phyloP scores from a whole-genome alignment of 352 stramenopile species.

The Elongisporangium anandrum region DNA sequence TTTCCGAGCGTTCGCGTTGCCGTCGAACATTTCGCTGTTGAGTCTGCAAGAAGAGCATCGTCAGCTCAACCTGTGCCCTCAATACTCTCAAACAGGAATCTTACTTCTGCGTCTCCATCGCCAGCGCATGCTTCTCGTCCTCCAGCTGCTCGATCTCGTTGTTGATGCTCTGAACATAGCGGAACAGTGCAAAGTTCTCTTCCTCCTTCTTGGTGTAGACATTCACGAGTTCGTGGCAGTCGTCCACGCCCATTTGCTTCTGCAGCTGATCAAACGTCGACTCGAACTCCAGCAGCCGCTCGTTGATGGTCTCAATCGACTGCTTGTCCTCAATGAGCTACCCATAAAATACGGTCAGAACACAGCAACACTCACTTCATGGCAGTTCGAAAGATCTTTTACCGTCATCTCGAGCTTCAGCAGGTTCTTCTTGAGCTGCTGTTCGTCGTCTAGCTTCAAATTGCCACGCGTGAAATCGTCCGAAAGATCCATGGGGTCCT shows the following conservation, averaged over 20 bases:
- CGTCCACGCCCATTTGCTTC: conserved; percentile 56
- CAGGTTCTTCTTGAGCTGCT: conserved; percentile 62
- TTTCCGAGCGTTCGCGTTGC: conserved; percentile 59
- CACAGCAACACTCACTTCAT: neutral
- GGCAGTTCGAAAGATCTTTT: neutral
- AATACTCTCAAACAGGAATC: no score
- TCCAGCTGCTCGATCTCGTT: conserved; percentile 81
- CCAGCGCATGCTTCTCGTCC: conserved; percentile 61
- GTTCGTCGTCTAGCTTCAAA: conserved; percentile 73
- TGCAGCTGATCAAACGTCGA: conserved; percentile 57
- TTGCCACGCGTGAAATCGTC: conserved; percentile 74
- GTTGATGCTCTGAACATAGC: conserved; percentile 75
- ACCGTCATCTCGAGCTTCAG: conserved; percentile 60
- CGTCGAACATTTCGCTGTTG: conserved; percentile 59
- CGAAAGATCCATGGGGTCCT: conserved; percentile 55
- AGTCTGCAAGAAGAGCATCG: conserved; percentile 18
- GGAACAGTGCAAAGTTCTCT: conserved; percentile 78
- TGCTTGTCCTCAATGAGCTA: conserved; percentile 71
- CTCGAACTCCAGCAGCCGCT: conserved; percentile 72
- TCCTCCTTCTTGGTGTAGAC: conserved; percentile 73
- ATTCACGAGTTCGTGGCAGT: conserved; percentile 54
- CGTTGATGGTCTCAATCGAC: conserved; percentile 61
- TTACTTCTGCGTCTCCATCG: conserved; percentile 60
- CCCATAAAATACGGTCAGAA: neutral
- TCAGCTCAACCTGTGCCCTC: no score